Base-by-base conservation (phyloP, 371 early-diverging fungal genomes). In the Smittium mucronatum region DNA sequence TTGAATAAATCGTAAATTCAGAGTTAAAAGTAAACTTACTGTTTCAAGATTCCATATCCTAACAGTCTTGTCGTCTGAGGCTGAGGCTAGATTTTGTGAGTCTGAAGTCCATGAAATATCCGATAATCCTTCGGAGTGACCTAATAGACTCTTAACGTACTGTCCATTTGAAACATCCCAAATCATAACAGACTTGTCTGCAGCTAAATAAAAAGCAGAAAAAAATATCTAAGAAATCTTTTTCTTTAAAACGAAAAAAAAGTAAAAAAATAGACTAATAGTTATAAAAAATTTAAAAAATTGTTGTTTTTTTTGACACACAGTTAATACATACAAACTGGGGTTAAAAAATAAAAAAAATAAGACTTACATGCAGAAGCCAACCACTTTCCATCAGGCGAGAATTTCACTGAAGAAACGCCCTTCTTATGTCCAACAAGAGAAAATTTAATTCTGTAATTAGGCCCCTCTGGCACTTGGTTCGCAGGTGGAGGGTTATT, bases 81-180 rank as follows among this genome's bases (percentile, higher is more conserved):
- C 97, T 0, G 96, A 89, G 69, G 93, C 92, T 25, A 98, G 76
- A 57, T 84, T 85, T 70, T 84, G 82, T 35, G 95, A 94, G 75
- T 97, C 95, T 0, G 88, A 81, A 2, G 95, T 85, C 98, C 98
- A 98, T 25, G 96, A 90, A 32, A 96, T 85, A 76, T 98, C 98
- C 0, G 95, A 94, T n/a, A 98, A 88, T 58, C 98, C 98, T 71
- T 89, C 87, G 1, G 86, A 80, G 75, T 98, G 98, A 17, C 98
- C 98, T 75, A 87, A 87, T 69, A 96, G 79, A 1, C 93, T 93
- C 70, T 85, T 83, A 73, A 90, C 88, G 72, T 87, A 90, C 76
- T 88, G 84, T 57, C 95, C 96, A 70, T 89, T 90, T 64, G 82
- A 75, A 0, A 93, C 93, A 75, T 94, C 86, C 93, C 96, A 98